Evolutionary conservation across 345 rosid species (phyloP), one percentile per base, ranked within the genome.

Genomic region (Streptanthus diversifolius): DNA sequence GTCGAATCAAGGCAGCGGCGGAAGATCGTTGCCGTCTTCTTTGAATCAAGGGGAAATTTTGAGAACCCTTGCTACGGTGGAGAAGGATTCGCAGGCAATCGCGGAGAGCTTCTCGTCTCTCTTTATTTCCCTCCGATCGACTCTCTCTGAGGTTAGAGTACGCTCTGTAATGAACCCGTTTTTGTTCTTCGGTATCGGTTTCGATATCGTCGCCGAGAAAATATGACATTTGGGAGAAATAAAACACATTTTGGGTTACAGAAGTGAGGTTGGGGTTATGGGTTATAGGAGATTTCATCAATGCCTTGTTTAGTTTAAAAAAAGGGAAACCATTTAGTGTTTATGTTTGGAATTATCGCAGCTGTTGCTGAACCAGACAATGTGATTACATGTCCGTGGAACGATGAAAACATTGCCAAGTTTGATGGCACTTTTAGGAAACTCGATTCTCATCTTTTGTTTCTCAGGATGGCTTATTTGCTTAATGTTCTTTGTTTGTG

Each of bases 81-180:
- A 91, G 87, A 88, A 88, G 66, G 97, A 91, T 71, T 88, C 97
- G 21, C 43, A 77, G 5, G 95, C 96, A 43, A 84, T 95, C 41
- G 89, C 99, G 21, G 85, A 88, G 68, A 91, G 99, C 80, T 91
- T 90, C 83, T 80, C 91, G 36, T 82, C 91, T 67, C 93, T 91
- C 43, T 95, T 90, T 63, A 81, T 83, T 53, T 91, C 97, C 4
- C 96, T 95, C 29, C 90, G 95, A 37, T 56, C 83, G 4, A 90
- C 90, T 79, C 90, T 95, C 59, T 85, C 91, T 1, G 96, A 91
- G 91, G 99, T 95, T 44, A 22, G 66, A 37, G 12, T 56, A 68
- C 25, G 12, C 58, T 22, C 25, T 9, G 4, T 17, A 5, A n/a
- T 36, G 25, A 44, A 47, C 7, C 1, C 7, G 15, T 24, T 36